Evolutionary conservation across 306 rosid species (phyloP).

Genomic region (Fragaria iinumae): DNA sequence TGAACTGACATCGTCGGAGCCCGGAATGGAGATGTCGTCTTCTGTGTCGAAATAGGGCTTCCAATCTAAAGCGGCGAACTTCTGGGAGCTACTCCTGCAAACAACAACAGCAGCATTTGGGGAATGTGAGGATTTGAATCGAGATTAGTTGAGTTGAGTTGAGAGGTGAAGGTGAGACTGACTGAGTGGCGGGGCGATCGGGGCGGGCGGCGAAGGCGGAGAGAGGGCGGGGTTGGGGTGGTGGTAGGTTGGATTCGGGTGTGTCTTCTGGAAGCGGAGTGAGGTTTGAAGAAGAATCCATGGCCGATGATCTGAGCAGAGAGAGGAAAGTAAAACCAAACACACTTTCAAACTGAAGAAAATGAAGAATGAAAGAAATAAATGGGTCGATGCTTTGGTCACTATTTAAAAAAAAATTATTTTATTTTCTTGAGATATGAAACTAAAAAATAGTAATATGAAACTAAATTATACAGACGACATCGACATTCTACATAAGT

Average conservation of each 20-base stretch:
- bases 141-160: not conserved
- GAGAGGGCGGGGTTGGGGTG: constrained; percentile 21
- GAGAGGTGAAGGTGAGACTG: constrained; percentile 26
- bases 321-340: not conserved
- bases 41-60: constrained; percentile 63
- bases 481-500: too few relatives aligned
- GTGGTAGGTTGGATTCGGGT: constrained; percentile 30
- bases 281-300: constrained; percentile 50
- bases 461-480: too few relatives aligned
- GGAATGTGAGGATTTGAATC: not conserved
- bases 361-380: too few relatives aligned
- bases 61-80: constrained; percentile 72
- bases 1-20: constrained; percentile 60
- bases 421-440: too few relatives aligned
- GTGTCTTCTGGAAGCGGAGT: constrained; percentile 61
- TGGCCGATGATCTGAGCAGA: constrained; percentile 7
- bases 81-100: constrained; percentile 57
- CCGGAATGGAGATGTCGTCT: constrained; percentile 62
- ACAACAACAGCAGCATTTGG: not conserved
- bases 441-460: too few relatives aligned
- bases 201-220: constrained; percentile 76
- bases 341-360: not conserved
- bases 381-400: too few relatives aligned
- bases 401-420: too few relatives aligned
- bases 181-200: constrained; percentile 70